These are phyloP conservation scores for Pestalotiopsis sp. DNA, from an alignment of 2,329 filamentous ascomycete species.

Conservation along the genomic window DNA sequence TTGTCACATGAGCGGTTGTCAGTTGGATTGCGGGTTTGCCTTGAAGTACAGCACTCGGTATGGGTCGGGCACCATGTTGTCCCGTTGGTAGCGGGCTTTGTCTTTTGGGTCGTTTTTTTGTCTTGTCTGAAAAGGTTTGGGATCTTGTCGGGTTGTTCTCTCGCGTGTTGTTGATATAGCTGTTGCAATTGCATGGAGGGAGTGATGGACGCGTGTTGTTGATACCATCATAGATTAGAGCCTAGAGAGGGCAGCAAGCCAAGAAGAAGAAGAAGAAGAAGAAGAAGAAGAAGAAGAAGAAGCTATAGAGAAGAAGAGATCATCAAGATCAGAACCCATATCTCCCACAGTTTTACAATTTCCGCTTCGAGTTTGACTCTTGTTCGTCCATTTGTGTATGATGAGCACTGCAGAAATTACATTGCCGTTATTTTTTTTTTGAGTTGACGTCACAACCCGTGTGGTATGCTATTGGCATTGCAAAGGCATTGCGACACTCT, in stretches of 20 bases:
- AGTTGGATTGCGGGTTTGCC: neutral
- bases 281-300: neutral
- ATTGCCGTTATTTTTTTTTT: too few relatives aligned
- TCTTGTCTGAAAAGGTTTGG: neutral
- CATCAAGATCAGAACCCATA: neutral
- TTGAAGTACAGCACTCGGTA: neutral
- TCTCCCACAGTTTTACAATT: too few relatives aligned
- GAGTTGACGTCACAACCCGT: too few relatives aligned
- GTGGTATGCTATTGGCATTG: too few relatives aligned
- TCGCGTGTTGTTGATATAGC: neutral
- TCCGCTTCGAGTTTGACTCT: too few relatives aligned
- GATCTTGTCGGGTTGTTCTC: neutral
- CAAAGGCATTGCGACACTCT: too few relatives aligned
- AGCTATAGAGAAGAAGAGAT: slow-evolving; percentile 3
- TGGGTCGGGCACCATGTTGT: neutral
- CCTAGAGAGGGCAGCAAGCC: neutral
- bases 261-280: too few relatives aligned
- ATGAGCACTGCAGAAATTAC: too few relatives aligned
- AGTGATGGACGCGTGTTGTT: slow-evolving; percentile 14
- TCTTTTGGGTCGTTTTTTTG: neutral
- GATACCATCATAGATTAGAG: slow-evolving; percentile 24
- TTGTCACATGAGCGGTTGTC: neutral
- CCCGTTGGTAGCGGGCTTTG: neutral
- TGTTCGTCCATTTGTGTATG: too few relatives aligned
- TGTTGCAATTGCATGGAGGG: slow-evolving; percentile 3